A percentile compares a stretch with the other conserved stretches of the same genome.
These are phyloP conservation scores for Citrus hindsii DNA, from an alignment of 345 rosid genomes.

Conservation along the genomic window DNA sequence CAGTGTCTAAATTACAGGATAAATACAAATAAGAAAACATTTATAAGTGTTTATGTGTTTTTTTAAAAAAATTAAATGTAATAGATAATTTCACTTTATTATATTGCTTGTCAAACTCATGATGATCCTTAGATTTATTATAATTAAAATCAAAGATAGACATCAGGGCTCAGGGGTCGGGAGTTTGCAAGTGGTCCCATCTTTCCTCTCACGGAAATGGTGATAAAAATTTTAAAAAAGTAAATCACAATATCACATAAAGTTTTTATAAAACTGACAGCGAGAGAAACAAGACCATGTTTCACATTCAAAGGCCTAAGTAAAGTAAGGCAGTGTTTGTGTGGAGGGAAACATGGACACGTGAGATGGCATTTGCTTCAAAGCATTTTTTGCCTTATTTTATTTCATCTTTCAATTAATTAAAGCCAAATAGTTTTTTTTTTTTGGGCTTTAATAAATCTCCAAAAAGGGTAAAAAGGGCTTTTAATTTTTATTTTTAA, in stretches of 20 bases:
- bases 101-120: too few species aligned
- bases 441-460: neutral
- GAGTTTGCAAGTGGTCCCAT: too few species aligned
- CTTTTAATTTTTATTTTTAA: neutral
- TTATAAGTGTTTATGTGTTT: too few species aligned
- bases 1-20: rapidly evolving
- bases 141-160: neutral
- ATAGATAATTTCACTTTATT: too few species aligned
- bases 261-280: neutral
- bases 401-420: neutral
- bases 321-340: constrained; percentile 15
- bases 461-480: neutral
- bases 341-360: constrained; percentile 41
- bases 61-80: too few species aligned
- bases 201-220: constrained; percentile 20
- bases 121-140: neutral
- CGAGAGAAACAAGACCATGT: constrained; percentile 5
- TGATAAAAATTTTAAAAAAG: neutral
- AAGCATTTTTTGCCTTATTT: neutral
- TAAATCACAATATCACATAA: neutral
- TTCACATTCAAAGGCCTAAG: neutral
- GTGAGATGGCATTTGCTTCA: constrained; percentile 23
- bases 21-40: too few species aligned
- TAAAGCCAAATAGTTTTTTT: neutral
- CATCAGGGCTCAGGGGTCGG: too few species aligned